Base-by-base conservation (phyloP, 2,329 filamentous ascomycete genomes). In the Diaporthe sp. region DNA sequence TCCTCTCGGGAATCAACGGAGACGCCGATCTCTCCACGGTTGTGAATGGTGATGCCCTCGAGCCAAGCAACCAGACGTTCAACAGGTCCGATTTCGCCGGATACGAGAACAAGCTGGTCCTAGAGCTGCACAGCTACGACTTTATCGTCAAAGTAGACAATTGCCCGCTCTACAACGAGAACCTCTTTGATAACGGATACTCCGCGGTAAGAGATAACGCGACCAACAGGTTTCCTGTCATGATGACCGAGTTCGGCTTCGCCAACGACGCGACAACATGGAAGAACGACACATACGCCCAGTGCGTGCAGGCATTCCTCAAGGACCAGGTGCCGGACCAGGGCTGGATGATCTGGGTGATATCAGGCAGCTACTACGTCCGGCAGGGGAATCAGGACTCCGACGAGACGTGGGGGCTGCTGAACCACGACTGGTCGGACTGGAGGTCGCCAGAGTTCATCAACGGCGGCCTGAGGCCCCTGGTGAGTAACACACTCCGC, bases 71-170 rank as follows among this genome's bases (percentile, higher is more conserved):
- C 19, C 80, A 72, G 22, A 84, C 76, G 4, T 91, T 90, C 78
- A 81, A 78, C 70, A 79, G 83, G 4, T 78, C 78, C 19, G 86
- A 88, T 77, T 91, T 90, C 77, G 76, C 81, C 2, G 85, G 84
- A 1, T 89, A 87, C 79, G 81, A 81, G 1, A 81, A 90, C 78
- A 91, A 91, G 81, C 83, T 91, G 0, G 89, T 90, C 10, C 84
- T 91, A 3, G 90, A 92, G 80, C 83, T 92, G 13, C 90, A 92
- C 84, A 91, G 90, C 81, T 92, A 92, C 80, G 83, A 89, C 75
- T 89, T 85, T 76, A 78, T 80, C n/a, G 85, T 61, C 15, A 37
- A 25, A 5, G 73, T 86, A 4, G 84, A 80, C 0, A 85, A 83
- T 77, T 92, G 90, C 79, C 79, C 79, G 12, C 82, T 81, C 12